Base-by-base conservation (phyloP, 306 rosid species). In the Comarum palustre region DNA sequence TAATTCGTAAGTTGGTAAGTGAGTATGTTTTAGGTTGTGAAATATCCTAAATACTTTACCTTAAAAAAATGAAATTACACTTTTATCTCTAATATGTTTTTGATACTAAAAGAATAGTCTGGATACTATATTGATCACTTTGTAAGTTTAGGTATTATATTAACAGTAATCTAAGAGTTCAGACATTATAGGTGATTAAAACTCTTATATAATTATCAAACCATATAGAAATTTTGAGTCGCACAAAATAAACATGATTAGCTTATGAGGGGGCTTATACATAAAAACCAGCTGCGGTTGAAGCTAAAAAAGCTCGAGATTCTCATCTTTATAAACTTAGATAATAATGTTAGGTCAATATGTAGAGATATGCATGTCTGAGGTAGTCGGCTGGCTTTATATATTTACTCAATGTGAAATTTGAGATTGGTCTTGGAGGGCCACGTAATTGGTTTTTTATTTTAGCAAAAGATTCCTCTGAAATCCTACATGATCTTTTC, bases 221-320 rank as follows among this genome's bases (percentile, higher is more conserved):
- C 24, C 39, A 22, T 22, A 52, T 14, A 48, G 6, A 15, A 45
- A 17, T 45, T 22, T 43, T 77, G 58, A 70, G 63, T 65, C 34
- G 8, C 14, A 61, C 27, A 75, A 65, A 61, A 38, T 66, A 75
- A 73, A 55, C 19, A 70, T 78, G 79, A 80, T 85, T 80, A 78
- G 82, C 41, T 72, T 69, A 82, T 79, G 69, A 54, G 77, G 75
- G 77, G 62, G 64, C 16, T 67, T 66, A 73, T 38, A 59, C 5
- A 36, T 36, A 6, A 45, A 67, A 82, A 71, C 10, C 43, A 32
- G 16, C 39, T 6, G 39, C 25, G 43, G 51, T 54, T 59, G 69
- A 31, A 31, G 38, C 65, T 71, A 27, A 82, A 43, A 25, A 17
- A 55, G 70, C 13, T 14, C 16, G 17, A 81, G 81, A 77, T 54